These are phyloP conservation scores for Aspergillus fischeri DNA, from an alignment of 2,329 filamentous ascomycete species.

Conservation along the genomic window DNA sequence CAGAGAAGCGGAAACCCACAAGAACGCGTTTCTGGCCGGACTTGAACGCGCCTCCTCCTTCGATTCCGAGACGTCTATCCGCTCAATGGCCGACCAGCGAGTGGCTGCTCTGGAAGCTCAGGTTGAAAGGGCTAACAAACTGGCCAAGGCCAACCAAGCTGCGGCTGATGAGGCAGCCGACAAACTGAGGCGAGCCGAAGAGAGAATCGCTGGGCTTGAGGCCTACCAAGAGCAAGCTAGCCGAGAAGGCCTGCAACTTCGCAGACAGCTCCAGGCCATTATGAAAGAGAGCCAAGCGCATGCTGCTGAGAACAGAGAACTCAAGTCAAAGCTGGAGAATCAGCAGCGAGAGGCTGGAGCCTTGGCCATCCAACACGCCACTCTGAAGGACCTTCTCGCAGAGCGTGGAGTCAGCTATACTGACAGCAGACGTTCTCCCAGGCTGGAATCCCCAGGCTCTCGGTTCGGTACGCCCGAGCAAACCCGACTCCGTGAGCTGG, in stretches of 20 bases:
- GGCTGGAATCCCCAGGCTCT: slow-evolving; percentile 68
- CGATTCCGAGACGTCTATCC: slow-evolving; percentile 33
- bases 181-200: slow-evolving; percentile 86
- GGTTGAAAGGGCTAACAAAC: slow-evolving; percentile 67
- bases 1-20: slow-evolving; percentile 80
- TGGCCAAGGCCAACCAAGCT: slow-evolving; percentile 84
- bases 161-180: slow-evolving; percentile 84
- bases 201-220: slow-evolving; percentile 92
- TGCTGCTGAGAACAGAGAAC: slow-evolving; percentile 72
- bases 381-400: slow-evolving; percentile 84
- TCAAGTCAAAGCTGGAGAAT: slow-evolving; percentile 76
- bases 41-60: slow-evolving; percentile 65
- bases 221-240: slow-evolving; percentile 97
- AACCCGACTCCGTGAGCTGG: slow-evolving; percentile 74
- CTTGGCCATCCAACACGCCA: slow-evolving; percentile 83
- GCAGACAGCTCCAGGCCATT: slow-evolving; percentile 81
- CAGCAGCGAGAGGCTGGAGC: slow-evolving; percentile 94
- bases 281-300: slow-evolving; percentile 80
- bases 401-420: slow-evolving; percentile 84
- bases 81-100: slow-evolving; percentile 49
- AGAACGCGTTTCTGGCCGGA: slow-evolving; percentile 74
- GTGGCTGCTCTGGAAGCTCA: slow-evolving; percentile 73
- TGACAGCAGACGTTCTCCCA: slow-evolving; percentile 63
- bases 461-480: slow-evolving; percentile 75
- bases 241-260: slow-evolving; percentile 82